These are phyloP conservation scores for Chytriomyces confervae DNA, from an alignment of 192 early-diverging fungal genomes.

Conservation along the genomic window DNA sequence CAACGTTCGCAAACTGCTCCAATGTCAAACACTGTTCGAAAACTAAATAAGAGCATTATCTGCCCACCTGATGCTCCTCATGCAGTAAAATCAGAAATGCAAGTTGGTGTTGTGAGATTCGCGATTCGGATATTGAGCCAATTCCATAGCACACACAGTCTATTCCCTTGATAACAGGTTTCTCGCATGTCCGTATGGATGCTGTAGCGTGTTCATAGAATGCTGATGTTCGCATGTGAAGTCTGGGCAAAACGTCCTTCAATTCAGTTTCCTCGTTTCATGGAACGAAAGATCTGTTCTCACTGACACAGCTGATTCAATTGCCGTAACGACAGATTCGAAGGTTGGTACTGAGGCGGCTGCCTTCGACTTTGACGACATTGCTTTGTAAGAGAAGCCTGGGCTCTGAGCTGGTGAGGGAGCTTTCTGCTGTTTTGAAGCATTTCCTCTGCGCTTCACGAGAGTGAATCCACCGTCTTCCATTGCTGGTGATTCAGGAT, in stretches of 20 bases:
- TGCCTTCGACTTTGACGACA: background rate
- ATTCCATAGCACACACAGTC: conserved; percentile 11
- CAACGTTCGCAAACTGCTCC: background rate
- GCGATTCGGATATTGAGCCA: background rate
- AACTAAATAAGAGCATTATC: background rate
- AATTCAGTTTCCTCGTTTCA: background rate
- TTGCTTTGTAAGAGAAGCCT: background rate
- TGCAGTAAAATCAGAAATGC: conserved; percentile 30
- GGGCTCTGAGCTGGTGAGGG: background rate
- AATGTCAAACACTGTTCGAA: background rate
- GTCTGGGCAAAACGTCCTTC: background rate
- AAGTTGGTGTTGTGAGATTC: conserved; percentile 24
- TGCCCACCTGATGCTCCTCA: conserved; percentile 26
- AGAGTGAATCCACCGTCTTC: conserved; percentile 2
- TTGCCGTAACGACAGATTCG: background rate
- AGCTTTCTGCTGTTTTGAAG: background rate
- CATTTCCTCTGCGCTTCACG: background rate
- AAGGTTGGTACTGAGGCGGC: background rate
- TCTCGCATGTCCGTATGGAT: background rate
- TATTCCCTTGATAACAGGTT: background rate
- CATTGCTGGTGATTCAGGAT: background rate
- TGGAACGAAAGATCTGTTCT: background rate
- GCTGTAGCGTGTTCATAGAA: background rate
- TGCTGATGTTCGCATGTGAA: background rate
- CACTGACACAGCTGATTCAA: background rate